Evolutionary conservation across 164 flowering plant genomes (phyloP).

Genomic region (Nelumbo lutea): DNA sequence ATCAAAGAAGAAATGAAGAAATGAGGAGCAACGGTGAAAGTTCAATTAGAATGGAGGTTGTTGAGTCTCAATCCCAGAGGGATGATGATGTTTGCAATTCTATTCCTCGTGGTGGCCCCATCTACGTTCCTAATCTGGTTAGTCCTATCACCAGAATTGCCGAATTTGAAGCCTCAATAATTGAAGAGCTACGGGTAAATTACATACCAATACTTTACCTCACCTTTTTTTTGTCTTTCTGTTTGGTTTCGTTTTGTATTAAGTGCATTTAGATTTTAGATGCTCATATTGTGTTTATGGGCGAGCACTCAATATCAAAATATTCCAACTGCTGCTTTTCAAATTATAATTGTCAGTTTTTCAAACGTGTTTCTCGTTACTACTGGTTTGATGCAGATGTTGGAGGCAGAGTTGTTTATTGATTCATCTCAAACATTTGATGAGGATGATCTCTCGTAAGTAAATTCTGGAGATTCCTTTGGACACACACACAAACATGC

Average conservation of each 20-base stretch:
- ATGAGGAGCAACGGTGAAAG: too few relatives aligned
- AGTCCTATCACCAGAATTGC: constrained; percentile 45
- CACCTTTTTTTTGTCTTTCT: not conserved
- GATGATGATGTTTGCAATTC: constrained; percentile 16
- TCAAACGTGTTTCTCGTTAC: not conserved
- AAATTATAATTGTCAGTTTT: not conserved
- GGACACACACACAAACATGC: too few relatives aligned
- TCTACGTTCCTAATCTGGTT: constrained; percentile 44
- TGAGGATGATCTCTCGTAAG: constrained; percentile 47
- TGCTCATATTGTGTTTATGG: not conserved
- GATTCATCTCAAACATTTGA: constrained; percentile 21
- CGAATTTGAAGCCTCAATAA: constrained; percentile 32
- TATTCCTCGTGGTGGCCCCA: constrained; percentile 69
- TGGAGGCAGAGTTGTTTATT: constrained; percentile 32
- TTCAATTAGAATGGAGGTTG: not conserved
- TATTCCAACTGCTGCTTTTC: not conserved
- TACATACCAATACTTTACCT: too few relatives aligned
- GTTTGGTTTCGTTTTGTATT: not conserved
- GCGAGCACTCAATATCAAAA: not conserved
- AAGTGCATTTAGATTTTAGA: not conserved
- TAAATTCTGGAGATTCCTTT: not conserved
- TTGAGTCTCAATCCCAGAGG: not conserved
- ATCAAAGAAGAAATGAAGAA: too few relatives aligned
- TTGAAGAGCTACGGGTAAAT: constrained; percentile 42
- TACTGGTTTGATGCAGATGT: constrained; percentile 26